Evolutionary conservation across 2,329 filamentous ascomycete genomes (phyloP).

Genomic region (Diplodia corticola): DNA sequence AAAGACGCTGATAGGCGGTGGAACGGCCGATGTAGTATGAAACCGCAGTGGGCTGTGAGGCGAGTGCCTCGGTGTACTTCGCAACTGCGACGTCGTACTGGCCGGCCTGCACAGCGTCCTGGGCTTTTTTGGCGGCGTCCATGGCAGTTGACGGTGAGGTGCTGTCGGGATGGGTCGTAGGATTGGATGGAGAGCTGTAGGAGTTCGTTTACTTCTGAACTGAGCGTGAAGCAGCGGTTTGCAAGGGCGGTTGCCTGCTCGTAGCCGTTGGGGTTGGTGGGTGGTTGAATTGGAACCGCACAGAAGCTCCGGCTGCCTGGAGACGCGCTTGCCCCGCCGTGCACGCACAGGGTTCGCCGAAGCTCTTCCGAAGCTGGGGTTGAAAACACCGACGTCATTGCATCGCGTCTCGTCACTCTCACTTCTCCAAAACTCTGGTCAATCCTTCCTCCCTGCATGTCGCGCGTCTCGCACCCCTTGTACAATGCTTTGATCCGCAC

Average conservation of each 20-base stretch:
- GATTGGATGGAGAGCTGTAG: not conserved
- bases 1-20: slow-evolving; percentile 70
- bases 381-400: slow-evolving; percentile 7
- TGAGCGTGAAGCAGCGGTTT: not conserved
- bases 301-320: slow-evolving; percentile 11
- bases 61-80: slow-evolving; percentile 65
- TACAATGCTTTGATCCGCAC: slow-evolving; percentile 70
- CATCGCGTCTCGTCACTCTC: not conserved
- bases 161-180: not conserved
- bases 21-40: slow-evolving; percentile 81
- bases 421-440: not conserved
- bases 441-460: slow-evolving; percentile 16
- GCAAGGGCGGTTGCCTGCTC: not conserved
- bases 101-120: slow-evolving; percentile 58
- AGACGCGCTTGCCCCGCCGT: not conserved
- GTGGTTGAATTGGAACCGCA: not conserved
- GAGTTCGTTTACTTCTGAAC: not conserved
- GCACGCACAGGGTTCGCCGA: not conserved
- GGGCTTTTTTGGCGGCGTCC: slow-evolving; percentile 57
- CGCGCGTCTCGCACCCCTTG: slow-evolving; percentile 23
- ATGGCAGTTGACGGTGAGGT: slow-evolving; percentile 37
- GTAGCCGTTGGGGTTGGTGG: not conserved
- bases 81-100: slow-evolving; percentile 69
- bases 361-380: slow-evolving; percentile 3
- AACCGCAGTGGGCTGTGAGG: slow-evolving; percentile 65